These are phyloP conservation scores for Chaetomium tenue DNA, from an alignment of 495 filamentous ascomycete species.

Conservation along the genomic window DNA sequence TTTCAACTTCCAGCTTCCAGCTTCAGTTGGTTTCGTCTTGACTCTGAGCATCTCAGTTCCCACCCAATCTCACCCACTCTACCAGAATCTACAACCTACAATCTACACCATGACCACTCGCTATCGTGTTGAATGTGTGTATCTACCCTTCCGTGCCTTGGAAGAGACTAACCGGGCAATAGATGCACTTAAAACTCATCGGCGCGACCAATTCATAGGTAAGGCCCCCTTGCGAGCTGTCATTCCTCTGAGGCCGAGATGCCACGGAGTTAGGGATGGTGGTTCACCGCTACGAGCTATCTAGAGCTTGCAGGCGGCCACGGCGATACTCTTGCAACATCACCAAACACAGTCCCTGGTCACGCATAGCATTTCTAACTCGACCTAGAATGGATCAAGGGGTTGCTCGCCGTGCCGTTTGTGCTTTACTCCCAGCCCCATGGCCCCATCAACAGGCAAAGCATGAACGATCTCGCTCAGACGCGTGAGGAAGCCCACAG, in stretches of 20 bases:
- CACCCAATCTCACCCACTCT: neutral
- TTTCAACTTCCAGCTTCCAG: no score
- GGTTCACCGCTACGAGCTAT: no score
- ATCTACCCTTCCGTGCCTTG: slow-evolving; percentile 2
- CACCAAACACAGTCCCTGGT: no score
- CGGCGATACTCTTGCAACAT: no score
- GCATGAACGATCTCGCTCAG: slow-evolving; percentile 55
- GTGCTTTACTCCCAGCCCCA: slow-evolving; percentile 95
- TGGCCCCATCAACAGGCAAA: slow-evolving; percentile 62
- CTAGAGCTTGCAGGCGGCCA: no score
- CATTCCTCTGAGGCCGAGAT: no score
- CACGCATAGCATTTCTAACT: neutral
- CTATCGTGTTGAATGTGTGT: slow-evolving; percentile 84
- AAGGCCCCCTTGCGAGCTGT: slow-evolving; percentile 22
- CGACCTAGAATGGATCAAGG: slow-evolving; percentile 63
- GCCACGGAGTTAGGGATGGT: no score
- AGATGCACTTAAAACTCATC: slow-evolving; percentile 90
- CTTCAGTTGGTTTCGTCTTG: neutral
- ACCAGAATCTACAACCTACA: neutral
- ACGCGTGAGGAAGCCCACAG: slow-evolving; percentile 67
- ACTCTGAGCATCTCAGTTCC: neutral
- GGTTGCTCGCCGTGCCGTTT: slow-evolving; percentile 91
- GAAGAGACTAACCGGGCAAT: slow-evolving; percentile 13
- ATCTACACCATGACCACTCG: slow-evolving; percentile 70
- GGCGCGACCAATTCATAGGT: slow-evolving; percentile 81